Evolutionary conservation across 805 yeast genomes (phyloP), one percentile per base, ranked within the genome.

Genomic region (Candida endomychidarum): DNA sequence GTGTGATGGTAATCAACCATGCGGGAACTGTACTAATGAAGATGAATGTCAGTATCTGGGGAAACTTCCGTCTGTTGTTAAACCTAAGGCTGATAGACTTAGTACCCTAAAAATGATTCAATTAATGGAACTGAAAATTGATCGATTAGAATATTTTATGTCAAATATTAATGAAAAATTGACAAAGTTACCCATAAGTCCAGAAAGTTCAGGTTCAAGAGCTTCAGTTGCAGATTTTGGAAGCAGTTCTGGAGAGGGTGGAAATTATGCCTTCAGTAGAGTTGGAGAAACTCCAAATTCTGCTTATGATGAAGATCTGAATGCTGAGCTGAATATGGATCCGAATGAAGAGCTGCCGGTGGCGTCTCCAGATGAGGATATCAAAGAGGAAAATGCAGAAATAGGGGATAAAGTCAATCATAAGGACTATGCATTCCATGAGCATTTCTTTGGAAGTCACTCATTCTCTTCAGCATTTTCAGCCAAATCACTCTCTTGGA

Each of bases 401-500:
- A 10, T 12, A 9, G 21, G 10, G 9, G 18, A 10, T 18, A 29
- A 11, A 5, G 9, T 19, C 4, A 29, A 29, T 29, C 33, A 29
- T 19, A 29, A 18, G 11, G 33, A 29, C 11, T 29, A 29, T 29
- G 33, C 33, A 3, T 29, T 29, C 15, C 17, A 40, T 16, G 57
- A 53, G 23, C 56, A 57, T 20, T 67, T 53, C 40, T 54, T 58
- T 24, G 72, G 70, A 5, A 48, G 60, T 16, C 73, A 67, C 40
- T 65, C 72, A 11, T 53, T 63, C 23, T 41, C 63, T 38, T 54
- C 62, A 25, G 57, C 66, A 5, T 60, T 65, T 37, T 65, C 72
- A 2, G 51, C 54, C n/a, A 60, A 60, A 38, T 62, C 68, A 11
- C 40, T 66, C 41, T 53, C 49, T 16, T 66, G 65, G 63, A 60